Evolutionary conservation across 1,139 yeast species (phyloP).

Genomic region (Taiozyma sp.): DNA sequence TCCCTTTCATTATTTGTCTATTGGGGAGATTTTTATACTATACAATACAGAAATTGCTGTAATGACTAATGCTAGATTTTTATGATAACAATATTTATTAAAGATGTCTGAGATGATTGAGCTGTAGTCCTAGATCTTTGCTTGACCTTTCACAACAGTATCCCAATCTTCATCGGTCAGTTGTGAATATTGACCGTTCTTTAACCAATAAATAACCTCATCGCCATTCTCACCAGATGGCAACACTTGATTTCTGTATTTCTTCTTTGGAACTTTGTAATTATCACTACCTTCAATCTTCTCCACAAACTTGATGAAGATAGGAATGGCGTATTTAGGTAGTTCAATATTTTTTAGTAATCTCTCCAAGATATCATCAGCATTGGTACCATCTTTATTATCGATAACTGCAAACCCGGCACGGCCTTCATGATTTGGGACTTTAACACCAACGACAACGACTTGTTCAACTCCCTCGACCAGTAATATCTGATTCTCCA

Average conservation of each 20-base stretch:
- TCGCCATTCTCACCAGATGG: constrained; percentile 65
- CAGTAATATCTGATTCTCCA: constrained; percentile 60
- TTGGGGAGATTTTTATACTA: constrained; percentile 1
- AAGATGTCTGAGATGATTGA: no score
- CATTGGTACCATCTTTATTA: constrained; percentile 34
- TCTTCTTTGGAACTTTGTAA: constrained; percentile 80
- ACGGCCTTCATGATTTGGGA: constrained; percentile 90
- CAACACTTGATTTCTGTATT: constrained; percentile 69
- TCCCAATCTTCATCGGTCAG: constrained; percentile 60
- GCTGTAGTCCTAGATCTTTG: constrained; percentile 21
- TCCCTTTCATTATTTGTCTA: constrained; percentile 25
- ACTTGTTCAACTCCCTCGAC: constrained; percentile 46
- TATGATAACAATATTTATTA: not conserved
- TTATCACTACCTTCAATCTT: constrained; percentile 70
- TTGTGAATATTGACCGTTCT: constrained; percentile 48
- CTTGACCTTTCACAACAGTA: constrained; percentile 32
- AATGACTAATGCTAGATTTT: not conserved
- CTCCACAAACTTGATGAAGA: constrained; percentile 66
- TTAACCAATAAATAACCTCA: constrained; percentile 70
- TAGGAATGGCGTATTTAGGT: constrained; percentile 89
- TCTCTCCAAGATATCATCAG: constrained; percentile 30
- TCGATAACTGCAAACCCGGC: constrained; percentile 88
- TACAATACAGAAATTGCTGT: not conserved
- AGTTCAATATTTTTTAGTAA: constrained; percentile 39
- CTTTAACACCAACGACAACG: constrained; percentile 85